Percentiles rank a stretch among this genome's conserved stretches.
Conservation (phyloP, 2,329 filamentous ascomycete species). For the Waltergamsia citrina region DNA sequence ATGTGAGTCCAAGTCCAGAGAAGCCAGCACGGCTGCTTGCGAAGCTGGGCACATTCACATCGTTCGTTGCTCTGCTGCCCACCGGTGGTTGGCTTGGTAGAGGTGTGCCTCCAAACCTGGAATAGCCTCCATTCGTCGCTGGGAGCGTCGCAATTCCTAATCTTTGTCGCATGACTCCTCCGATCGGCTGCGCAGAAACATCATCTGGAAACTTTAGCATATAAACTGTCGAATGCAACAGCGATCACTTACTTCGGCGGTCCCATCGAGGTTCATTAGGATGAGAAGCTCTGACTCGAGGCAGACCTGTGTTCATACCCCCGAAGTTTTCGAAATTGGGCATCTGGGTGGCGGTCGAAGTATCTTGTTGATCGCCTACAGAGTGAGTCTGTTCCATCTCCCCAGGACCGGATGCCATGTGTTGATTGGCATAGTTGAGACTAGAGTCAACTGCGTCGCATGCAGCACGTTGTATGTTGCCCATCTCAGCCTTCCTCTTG, state of each 20-base stretch:
- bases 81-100: not conserved
- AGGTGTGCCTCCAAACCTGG: constrained; percentile 1
- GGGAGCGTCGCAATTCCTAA: constrained; percentile 1
- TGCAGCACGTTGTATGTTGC: constrained; percentile 45
- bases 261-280: not conserved
- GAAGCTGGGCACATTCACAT: constrained; percentile 7
- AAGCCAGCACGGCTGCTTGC: constrained; percentile 10
- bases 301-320: not conserved
- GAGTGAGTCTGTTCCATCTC: not conserved
- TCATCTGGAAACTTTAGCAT: not conserved
- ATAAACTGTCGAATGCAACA: not conserved
- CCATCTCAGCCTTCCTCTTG: constrained; percentile 44
- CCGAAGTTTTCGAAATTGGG: not conserved
- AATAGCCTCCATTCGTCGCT: constrained; percentile 3
- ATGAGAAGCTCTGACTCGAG: not conserved
- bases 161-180: constrained; percentile 2
- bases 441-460: constrained; percentile 29
- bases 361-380: no score
- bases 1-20: constrained; percentile 16
- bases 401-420: not conserved
- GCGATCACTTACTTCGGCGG: not conserved
- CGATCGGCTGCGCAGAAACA: not conserved
- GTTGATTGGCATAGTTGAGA: constrained; percentile 9
- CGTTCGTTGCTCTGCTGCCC: not conserved
- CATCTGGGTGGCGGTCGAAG: no score